Conservation (phyloP, 768 basidiomycete genomes). For the Rhizopogon vesiculosus region DNA sequence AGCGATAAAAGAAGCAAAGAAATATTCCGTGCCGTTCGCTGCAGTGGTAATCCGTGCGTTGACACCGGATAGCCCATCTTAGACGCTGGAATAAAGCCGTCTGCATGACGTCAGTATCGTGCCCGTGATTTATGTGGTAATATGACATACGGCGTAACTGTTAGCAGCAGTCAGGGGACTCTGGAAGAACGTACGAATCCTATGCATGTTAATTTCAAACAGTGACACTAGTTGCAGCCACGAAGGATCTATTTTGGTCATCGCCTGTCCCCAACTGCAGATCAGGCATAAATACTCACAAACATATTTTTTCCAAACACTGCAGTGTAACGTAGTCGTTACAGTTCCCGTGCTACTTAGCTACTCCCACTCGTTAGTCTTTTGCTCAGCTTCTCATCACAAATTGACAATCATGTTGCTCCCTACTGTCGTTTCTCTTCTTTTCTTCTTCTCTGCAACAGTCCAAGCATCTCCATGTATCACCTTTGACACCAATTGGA, state of each 20-base stretch:
- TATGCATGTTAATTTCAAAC: too few species aligned
- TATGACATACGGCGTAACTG: conserved; percentile 8
- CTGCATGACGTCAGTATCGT: conserved; percentile 1
- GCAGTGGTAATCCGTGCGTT: conserved; percentile 26
- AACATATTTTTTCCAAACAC: too few species aligned
- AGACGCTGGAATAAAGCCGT: conserved; percentile 12
- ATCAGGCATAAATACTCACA: too few species aligned
- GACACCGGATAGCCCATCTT: too few species aligned
- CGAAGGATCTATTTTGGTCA: too few species aligned
- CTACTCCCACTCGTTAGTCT: neutral
- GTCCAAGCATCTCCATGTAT: conserved; percentile 55
- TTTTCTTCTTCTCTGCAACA: conserved; percentile 31
- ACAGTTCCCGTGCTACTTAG: neutral
- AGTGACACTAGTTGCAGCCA: too few species aligned
- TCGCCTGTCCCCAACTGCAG: too few species aligned
- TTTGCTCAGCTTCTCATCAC: neutral
- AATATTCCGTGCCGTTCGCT: conserved; percentile 36
- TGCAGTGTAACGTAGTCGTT: too few species aligned
- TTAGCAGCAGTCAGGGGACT: too few species aligned
- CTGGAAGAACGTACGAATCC: too few species aligned
- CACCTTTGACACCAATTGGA: conserved; percentile 76
- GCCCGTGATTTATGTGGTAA: neutral
- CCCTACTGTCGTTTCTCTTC: conserved; percentile 52
- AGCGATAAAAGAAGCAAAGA: conserved; percentile 42
- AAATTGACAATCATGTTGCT: conserved; percentile 27